Base-by-base conservation (phyloP, 139 green algal species). In the Raphidocelis subcapitata region DNA sequence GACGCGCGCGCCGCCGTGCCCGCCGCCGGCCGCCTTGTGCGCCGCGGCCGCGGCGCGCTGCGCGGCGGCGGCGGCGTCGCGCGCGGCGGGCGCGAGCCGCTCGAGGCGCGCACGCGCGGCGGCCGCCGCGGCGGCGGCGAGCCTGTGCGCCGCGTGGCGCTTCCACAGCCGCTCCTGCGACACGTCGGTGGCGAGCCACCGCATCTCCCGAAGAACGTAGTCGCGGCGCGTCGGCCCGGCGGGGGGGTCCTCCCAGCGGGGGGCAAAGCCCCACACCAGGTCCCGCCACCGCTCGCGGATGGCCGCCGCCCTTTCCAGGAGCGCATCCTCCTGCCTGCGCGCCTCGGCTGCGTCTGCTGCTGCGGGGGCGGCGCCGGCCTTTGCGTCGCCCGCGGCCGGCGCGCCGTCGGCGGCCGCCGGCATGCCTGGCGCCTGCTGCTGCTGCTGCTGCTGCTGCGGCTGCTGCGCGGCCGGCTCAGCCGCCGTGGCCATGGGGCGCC, bases 131-230 rank as follows among this genome's bases (percentile, higher is more conserved):
- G 80, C 74, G 46, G 65, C 35, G 0, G 67, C 82, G 24, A 91
- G 35, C 3, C 72, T 64, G 32, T 75, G 26, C 4, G 87, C 80
- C 1, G 80, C 76, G 4, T 73, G 66, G 21, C 66, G 69, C 76
- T 88, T 89, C 87, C 87, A 94, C 41, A 88, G 62, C 29, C 88
- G 77, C 75, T 94, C 88, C 80, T 88, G 79, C 12, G 75, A 73
- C 62, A 94, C 81, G 72, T 94, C 89, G 8, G 74, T 69, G 3
- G 83, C 76, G 72, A 94, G 66, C 89, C 89, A 94, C 35, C 49
- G 26, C 56, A 79, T 78, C 59, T 94, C 89, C n/a, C 76, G 63
- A 4, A 92, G 56, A 24, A 92, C 33, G 64, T 83, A 90, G 65
- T 82, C 72, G 77, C 82, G 84, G 59, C 91, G 86, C 2, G 65